Evolutionary conservation across 306 rosid species (phyloP).

Genomic region (Ammopiptanthus mongolicus): DNA sequence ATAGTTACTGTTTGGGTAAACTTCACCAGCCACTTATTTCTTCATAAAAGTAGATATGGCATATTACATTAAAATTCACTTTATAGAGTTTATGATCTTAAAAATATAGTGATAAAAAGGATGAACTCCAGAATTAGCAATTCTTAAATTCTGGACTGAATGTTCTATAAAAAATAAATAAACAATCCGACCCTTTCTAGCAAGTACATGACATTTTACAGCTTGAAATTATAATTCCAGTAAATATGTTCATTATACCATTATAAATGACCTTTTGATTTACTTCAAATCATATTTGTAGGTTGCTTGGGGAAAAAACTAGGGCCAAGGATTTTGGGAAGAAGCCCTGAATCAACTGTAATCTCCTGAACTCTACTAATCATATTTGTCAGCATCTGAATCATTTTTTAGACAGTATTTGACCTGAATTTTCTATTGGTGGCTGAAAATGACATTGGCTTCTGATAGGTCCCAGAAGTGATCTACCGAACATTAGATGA

Average conservation of each 20-base stretch:
- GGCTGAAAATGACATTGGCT: slow-evolving; percentile 24
- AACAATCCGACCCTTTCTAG: neutral
- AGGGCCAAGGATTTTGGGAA: slow-evolving; percentile 85
- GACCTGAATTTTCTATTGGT: slow-evolving; percentile 6
- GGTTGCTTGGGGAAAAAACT: slow-evolving; percentile 93
- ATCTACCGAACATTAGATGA: slow-evolving; percentile 74
- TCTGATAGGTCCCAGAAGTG: slow-evolving; percentile 85
- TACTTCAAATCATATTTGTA: slow-evolving; percentile 29
- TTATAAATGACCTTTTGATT: neutral
- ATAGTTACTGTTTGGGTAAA: neutral
- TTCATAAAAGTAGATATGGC: neutral
- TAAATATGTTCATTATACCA: neutral
- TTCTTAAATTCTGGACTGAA: neutral
- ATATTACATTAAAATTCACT: neutral
- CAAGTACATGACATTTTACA: neutral
- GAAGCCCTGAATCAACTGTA: slow-evolving; percentile 68
- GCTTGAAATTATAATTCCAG: neutral
- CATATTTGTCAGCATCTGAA: neutral
- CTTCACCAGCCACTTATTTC: neutral
- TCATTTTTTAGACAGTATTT: neutral
- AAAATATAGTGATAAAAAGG: neutral
- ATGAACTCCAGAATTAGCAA: neutral
- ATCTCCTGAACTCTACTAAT: slow-evolving; percentile 25
- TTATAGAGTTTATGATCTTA: neutral
- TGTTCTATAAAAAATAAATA: neutral